A percentile compares a stretch with the other conserved stretches of the same genome.
These are phyloP conservation scores for Phylloboletellus chloephorus DNA, from an alignment of 1,284 basidiomycete species.

Conservation along the genomic window DNA sequence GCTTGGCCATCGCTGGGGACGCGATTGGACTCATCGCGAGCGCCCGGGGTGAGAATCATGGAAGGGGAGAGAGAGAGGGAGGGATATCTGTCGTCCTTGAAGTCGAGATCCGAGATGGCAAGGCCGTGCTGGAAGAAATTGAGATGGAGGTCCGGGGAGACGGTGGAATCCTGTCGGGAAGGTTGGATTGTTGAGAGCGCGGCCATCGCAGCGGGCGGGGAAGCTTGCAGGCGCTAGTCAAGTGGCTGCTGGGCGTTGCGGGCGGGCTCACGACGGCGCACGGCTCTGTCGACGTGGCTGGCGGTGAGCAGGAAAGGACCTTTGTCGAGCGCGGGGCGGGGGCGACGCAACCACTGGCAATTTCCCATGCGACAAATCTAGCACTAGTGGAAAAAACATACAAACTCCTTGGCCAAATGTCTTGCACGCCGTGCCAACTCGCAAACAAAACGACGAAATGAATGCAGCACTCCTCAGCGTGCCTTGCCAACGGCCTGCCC, in stretches of 20 bases:
- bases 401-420: neutral
- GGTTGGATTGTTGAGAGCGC: constrained; percentile 41
- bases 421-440: too few relatives aligned
- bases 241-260: neutral
- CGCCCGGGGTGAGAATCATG: constrained; percentile 26
- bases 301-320: neutral
- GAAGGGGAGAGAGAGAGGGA: constrained; percentile 33
- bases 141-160: constrained; percentile 31
- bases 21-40: constrained; percentile 17
- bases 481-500: constrained; percentile 6
- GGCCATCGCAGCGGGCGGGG: too few relatives aligned
- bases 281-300: neutral
- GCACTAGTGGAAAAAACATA: neutral
- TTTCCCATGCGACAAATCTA: constrained; percentile 27
- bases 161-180: constrained; percentile 36
- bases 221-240: too few relatives aligned
- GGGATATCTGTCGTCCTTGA: constrained; percentile 59
- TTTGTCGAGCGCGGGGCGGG: too few relatives aligned
- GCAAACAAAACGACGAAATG: constrained; percentile 22
- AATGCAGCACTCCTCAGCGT: constrained; percentile 4
- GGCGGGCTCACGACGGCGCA: neutral
- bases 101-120: constrained; percentile 52
- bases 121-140: constrained; percentile 48
- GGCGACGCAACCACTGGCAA: too few relatives aligned
- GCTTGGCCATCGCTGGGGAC: constrained; percentile 14